Evolutionary conservation across 768 basidiomycete species (phyloP).

Genomic region (Termitomyces sp.): DNA sequence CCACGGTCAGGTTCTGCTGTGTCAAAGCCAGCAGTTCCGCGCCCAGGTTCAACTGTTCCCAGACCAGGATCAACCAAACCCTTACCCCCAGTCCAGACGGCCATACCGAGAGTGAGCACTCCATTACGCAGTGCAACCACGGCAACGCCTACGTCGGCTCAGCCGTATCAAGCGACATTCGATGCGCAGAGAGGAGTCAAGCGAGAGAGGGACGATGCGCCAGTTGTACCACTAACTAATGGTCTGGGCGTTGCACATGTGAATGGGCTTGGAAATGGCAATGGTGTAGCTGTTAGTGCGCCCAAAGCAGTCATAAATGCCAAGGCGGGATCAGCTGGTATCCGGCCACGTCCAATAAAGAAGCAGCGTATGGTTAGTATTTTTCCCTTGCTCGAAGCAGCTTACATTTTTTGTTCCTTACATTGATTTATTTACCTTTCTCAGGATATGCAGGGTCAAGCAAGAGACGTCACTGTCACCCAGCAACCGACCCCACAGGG

Average conservation of each 20-base stretch:
- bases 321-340: slow-evolving; percentile 54
- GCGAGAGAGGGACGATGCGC: slow-evolving; percentile 35
- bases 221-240: slow-evolving; percentile 17
- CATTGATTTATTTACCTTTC: background rate
- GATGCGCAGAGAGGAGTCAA: slow-evolving; percentile 35
- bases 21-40: slow-evolving; percentile 15
- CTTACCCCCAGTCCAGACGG: slow-evolving; percentile 19
- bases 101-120: slow-evolving; percentile 15
- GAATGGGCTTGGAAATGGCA: slow-evolving; percentile 17
- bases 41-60: slow-evolving; percentile 19
- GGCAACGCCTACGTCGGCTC: slow-evolving; percentile 28
- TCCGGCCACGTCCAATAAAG: slow-evolving; percentile 68
- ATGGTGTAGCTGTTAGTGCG: slow-evolving; percentile 15
- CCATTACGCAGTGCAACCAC: slow-evolving; percentile 21
- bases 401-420: background rate
- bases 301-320: slow-evolving; percentile 41
- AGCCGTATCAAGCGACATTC: slow-evolving; percentile 6
- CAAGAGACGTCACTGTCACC: slow-evolving; percentile 57
- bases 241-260: slow-evolving; percentile 19
- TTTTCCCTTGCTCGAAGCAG: slow-evolving; percentile 1
- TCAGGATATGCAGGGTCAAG: slow-evolving; percentile 64
- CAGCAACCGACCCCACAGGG: slow-evolving; percentile 74
- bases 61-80: slow-evolving; percentile 23
- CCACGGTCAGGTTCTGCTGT: slow-evolving; percentile 15
- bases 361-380: slow-evolving; percentile 68